Base-by-base conservation (phyloP, 2,329 filamentous ascomycete genomes). In the Diaporthe citri region DNA sequence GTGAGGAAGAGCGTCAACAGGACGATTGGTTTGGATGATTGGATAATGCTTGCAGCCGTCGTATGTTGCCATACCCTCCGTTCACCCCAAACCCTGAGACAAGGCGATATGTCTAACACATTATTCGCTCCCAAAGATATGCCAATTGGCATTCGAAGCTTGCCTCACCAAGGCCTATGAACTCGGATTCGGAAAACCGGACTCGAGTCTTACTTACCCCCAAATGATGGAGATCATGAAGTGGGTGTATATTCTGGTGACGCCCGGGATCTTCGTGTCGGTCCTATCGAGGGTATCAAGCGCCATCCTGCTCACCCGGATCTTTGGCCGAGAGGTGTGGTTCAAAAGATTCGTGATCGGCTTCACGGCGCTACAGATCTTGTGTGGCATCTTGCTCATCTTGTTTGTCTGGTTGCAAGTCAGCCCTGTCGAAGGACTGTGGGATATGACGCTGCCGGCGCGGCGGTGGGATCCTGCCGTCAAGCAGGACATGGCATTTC, bases 131-230 rank as follows among this genome's bases (percentile, higher is more conserved):
- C 5, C 46, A 48, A 12, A 57, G 48, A 15, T 67, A 15, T 52
- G 51, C 48, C 75, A 74, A 46, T 15, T 74, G 17, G 66, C 59
- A 3, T n/a, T 31, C 28, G 66, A 76, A 41, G 22, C 36, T 48
- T 28, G 22, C 20, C 55, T 74, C 17, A 52, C n/a, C 52, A 75
- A 41, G 39, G 39, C 39, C 39, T 41, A 41, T 7, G 39, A 41
- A 41, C 39, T 41, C 28, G 76, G 76, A 43, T 39, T 78, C 17
- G 77, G 77, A n/a, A 77, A 78, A 46, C 76, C 77, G 31, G 64
- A 76, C 36, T 15, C 3, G 22, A 55, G 52, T 41, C 25, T 78
- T 10, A 70, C 51, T 1, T 56, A 60, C 7, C 72, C 72, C 20
- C 25, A 74, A 31, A 9, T 71, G 3, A 39, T 76, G 13, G 43